Conservation (phyloP, 768 basidiomycete genomes). For the Tylopilus vinaceipallidus region DNA sequence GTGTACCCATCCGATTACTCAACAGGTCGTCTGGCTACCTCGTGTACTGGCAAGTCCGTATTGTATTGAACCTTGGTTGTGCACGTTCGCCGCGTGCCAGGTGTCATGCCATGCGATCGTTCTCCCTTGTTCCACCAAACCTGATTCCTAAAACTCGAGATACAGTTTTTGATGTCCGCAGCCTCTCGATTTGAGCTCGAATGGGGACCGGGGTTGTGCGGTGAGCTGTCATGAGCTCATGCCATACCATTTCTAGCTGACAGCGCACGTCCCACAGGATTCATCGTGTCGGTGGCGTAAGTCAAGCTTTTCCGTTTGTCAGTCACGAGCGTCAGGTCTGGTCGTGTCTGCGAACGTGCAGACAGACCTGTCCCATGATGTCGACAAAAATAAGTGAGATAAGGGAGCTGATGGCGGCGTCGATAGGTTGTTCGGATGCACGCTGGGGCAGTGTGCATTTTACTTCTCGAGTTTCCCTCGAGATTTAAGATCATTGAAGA, state of each 20-base stretch:
- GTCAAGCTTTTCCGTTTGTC: no score
- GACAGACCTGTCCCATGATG: not conserved
- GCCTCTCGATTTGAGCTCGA: not conserved
- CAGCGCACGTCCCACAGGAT: not conserved
- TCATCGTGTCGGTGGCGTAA: constrained; percentile 2
- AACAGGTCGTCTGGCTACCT: not conserved
- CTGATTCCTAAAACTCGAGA: not conserved
- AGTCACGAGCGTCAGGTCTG: not conserved
- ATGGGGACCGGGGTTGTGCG: not conserved
- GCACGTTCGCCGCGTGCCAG: no score
- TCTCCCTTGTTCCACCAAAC: not conserved
- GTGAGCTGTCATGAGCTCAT: not conserved
- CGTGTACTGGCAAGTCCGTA: not conserved
- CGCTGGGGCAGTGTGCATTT: constrained; percentile 7
- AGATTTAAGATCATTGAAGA: constrained; percentile 7
- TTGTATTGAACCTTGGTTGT: no score
- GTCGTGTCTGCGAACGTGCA: not conserved
- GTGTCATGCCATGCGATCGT: no score
- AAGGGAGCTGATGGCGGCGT: not conserved
- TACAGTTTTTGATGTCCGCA: not conserved
- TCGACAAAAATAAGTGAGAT: no score
- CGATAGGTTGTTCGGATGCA: constrained; percentile 10
- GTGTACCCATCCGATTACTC: not conserved
- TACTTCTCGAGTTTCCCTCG: constrained; percentile 9
- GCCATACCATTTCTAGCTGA: not conserved